Evolutionary conservation across 2,329 filamentous ascomycete genomes (phyloP).

Genomic region (Fusarium sp.): DNA sequence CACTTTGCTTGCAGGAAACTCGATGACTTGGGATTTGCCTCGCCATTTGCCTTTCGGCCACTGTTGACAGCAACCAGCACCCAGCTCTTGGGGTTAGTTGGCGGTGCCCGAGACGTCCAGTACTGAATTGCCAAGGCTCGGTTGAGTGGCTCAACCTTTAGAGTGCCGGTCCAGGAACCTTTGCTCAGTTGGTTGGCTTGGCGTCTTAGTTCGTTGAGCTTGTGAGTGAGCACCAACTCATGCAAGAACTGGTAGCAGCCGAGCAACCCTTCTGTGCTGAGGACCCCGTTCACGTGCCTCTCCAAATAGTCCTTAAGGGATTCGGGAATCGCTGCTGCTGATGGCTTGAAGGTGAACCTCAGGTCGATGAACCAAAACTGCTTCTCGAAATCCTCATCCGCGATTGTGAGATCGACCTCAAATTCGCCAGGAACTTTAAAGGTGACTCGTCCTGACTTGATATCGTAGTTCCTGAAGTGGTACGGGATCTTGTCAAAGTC

Average conservation of each 20-base stretch:
- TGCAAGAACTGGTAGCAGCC: conserved; percentile 91
- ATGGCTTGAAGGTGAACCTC: conserved; percentile 82
- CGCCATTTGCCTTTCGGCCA: conserved; percentile 61
- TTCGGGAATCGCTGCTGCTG: conserved; percentile 70
- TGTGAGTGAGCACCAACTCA: conserved; percentile 88
- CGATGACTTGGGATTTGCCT: conserved; percentile 56
- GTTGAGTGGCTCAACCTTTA: conserved; percentile 83
- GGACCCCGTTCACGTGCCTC: conserved; percentile 75
- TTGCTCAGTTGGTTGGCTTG: conserved; percentile 80
- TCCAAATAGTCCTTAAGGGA: conserved; percentile 76
- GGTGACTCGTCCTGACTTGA: conserved; percentile 88
- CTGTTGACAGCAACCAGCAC: conserved; percentile 86
- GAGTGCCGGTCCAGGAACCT: conserved; percentile 80
- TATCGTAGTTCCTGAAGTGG: conserved; percentile 81
- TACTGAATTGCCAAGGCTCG: conserved; percentile 90
- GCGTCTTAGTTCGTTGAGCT: conserved; percentile 83
- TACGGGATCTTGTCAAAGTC: conserved; percentile 81
- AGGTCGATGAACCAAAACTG: conserved; percentile 97
- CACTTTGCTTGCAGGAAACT: conserved; percentile 77
- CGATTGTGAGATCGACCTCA: conserved; percentile 91
- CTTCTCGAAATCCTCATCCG: conserved; percentile 82
- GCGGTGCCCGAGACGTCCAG: conserved; percentile 73
- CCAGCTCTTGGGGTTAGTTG: conserved; percentile 82
- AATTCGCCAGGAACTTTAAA: conserved; percentile 88
- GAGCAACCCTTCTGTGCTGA: conserved; percentile 76